Conservation (phyloP, 2,329 filamentous ascomycete genomes). For the Pyricularia pennisetigena region DNA sequence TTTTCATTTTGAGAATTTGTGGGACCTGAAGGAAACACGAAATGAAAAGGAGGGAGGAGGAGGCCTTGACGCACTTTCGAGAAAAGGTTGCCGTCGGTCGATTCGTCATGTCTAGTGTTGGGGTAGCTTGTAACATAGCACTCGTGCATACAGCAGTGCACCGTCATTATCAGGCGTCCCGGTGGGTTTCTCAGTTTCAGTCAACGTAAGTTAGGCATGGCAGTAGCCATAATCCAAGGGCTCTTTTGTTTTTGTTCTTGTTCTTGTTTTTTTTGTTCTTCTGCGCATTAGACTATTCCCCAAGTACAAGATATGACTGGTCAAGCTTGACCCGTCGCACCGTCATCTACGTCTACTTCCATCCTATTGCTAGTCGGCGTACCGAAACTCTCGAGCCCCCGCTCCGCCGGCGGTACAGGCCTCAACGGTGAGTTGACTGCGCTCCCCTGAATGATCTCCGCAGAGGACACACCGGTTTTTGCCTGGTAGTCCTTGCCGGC, state of each 20-base stretch:
- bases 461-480: slow-evolving; percentile 21
- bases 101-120: not conserved
- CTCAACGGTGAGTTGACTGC: slow-evolving; percentile 20
- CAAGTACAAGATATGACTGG: not conserved
- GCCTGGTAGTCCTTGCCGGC: slow-evolving; percentile 57
- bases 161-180: not conserved
- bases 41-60: not conserved
- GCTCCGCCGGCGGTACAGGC: slow-evolving; percentile 19
- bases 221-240: not conserved
- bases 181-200: not conserved
- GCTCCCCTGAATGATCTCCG: not conserved
- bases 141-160: not conserved
- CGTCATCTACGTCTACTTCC: slow-evolving; percentile 16
- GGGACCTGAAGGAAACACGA: not conserved
- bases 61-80: not conserved
- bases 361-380: slow-evolving; percentile 27
- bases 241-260: not conserved
- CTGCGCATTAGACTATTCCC: not conserved
- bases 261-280: too few species aligned
- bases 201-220: not conserved
- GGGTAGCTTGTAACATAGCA: not conserved
- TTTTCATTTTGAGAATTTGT: not conserved
- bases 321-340: not conserved
- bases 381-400: slow-evolving; percentile 37
- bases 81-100: not conserved